phyloP scores from a whole-genome alignment of 192 early-diverging fungal genomes.

The Backusella sp. region DNA sequence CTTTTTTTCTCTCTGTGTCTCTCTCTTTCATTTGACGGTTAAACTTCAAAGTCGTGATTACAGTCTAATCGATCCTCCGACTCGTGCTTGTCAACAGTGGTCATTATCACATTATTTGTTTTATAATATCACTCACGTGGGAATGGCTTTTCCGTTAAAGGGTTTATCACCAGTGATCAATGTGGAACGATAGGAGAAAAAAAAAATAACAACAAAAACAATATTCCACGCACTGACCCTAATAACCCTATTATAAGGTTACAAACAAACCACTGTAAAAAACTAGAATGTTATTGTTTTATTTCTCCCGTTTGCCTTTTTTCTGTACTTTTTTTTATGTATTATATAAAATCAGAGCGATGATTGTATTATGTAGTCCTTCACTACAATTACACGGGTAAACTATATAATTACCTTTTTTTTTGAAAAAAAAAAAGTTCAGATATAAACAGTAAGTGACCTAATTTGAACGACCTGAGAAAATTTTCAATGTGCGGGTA shows the following conservation, averaged over 20 bases:
- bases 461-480: not conserved
- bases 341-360: not conserved
- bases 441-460: not conserved
- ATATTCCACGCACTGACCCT: not conserved
- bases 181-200: not conserved
- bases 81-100: constrained; percentile 7
- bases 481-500: not conserved
- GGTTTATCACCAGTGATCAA: not conserved
- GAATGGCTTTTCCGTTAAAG: not conserved
- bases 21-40: not conserved
- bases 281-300: not conserved
- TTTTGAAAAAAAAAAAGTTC: not conserved
- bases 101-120: not conserved
- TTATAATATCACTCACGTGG: not conserved
- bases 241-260: not conserved
- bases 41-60: not conserved
- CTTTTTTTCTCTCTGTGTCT: not conserved
- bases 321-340: not conserved
- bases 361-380: not conserved
- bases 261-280: not conserved
- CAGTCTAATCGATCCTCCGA: not conserved
- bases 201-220: not conserved
- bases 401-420: not conserved
- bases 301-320: not conserved
- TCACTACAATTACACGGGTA: not conserved